Percentiles rank a stretch among this genome's conserved stretches.
These are phyloP conservation scores for Didymella keratinophila DNA, from an alignment of 2,329 filamentous ascomycete species.

Conservation along the genomic window DNA sequence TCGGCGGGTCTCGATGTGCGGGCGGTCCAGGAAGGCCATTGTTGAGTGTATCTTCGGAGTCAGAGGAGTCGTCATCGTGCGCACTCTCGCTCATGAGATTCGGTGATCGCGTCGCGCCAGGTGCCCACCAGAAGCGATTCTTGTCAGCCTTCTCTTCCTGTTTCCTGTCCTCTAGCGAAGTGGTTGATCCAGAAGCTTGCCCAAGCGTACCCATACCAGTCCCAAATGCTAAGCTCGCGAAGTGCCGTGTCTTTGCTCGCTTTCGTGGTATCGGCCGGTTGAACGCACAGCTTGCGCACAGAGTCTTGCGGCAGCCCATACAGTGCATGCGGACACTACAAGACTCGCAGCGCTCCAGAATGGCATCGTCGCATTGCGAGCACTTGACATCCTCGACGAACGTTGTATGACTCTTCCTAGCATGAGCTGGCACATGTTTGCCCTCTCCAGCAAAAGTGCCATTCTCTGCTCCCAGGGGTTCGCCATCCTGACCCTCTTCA, in stretches of 20 bases:
- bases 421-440: conserved; percentile 62
- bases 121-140: conserved; percentile 67
- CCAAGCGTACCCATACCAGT: conserved; percentile 34
- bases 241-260: conserved; percentile 50
- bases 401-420: conserved; percentile 60
- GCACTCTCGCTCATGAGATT: conserved; percentile 65
- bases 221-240: conserved; percentile 48
- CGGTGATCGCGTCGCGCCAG: conserved; percentile 62
- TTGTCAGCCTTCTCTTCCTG: conserved; percentile 32
- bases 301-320: conserved; percentile 66
- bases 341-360: conserved; percentile 65
- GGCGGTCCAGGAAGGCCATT: conserved; percentile 48
- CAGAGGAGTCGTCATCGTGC: conserved; percentile 49
- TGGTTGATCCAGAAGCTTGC: conserved; percentile 41
- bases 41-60: conserved; percentile 49
- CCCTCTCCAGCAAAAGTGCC: conserved; percentile 57
- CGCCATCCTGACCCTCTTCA: conserved; percentile 63
- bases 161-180: conserved; percentile 34
- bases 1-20: conserved; percentile 53
- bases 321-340: conserved; percentile 70
- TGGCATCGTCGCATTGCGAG: conserved; percentile 61
- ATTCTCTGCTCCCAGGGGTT: conserved; percentile 61
- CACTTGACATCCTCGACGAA: conserved; percentile 64
- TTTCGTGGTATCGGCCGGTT: conserved; percentile 60
- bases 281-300: conserved; percentile 67